Evolutionary conservation across 768 basidiomycete species (phyloP), one percentile per base, ranked within the genome.

Genomic region (Macrolepiota albuminosa): DNA sequence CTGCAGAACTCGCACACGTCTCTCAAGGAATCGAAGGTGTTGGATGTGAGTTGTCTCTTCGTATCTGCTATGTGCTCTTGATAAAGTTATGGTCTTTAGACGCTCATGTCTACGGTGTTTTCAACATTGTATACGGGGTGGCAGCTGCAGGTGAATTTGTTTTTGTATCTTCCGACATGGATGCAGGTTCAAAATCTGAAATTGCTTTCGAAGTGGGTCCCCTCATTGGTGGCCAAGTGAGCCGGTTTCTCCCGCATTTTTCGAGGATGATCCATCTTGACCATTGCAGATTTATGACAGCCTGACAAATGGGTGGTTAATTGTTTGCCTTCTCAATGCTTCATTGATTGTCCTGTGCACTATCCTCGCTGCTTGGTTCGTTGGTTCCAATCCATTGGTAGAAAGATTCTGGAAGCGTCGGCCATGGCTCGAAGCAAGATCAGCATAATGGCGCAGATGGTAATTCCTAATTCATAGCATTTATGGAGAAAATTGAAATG

Each of bases 41-140:
- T 40, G 89, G 89, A 34, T 92, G 88, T 84, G 67, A 68, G 86
- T 69, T 14, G 24, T 5, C 18, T 40, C 54, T 60, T 43, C n/a
- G 39, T 37, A 26, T 52, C 26, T 9, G 9, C 33, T 46, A 4
- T 24, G 10, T 37, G 37, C 6, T 3, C 42, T 37, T 1, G 18
- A 43, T 21, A 34, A 49, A 40, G 24, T 18, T 43, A 31, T 21
- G n/a, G 36, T 63, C 24, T 45, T 33, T 64, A 91, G 89, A 87
- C 70, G 89, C 81, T 0, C 88, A 91, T 65, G 78, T 88, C 3
- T 91, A 89, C 65, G 89, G 84, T 4, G 85, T 84, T 0, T 89
- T 89, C 68, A 92, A 90, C 71, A 67, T 91, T 11, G 83, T 83
- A 3, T 89, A 84, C 61, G 88, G 86, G 1, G 68, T 87, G 58